Base-by-base conservation (phyloP, 768 basidiomycete species). In the Collybia nuda region DNA sequence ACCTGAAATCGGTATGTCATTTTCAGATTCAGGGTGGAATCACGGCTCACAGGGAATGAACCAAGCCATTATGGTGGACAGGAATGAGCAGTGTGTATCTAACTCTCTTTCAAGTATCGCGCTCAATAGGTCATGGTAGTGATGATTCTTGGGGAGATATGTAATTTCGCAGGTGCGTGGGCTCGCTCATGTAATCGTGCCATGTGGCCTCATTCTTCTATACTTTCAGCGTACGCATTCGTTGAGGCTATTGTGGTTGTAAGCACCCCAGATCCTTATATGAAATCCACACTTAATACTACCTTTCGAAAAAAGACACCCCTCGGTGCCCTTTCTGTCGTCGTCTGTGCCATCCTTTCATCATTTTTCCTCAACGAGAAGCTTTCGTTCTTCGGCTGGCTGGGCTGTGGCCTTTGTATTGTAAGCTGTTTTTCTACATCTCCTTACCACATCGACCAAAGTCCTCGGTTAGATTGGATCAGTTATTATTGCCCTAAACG, bases 371-470 rank as follows among this genome's bases (percentile, higher is more conserved):
- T 99, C 60, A 85, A 95, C 42, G 96, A 98, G 67, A 91, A 78
- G 47, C 80, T 99, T 39, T 90, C 86, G 29, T 92, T 98, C 69
- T 98, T 99, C 64, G 96, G 97, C 43, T 98, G 95, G 94, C 76
- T 98, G 54, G 96, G 94, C 17, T 97, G 94, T 67, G 81, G 73
- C 14, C 79, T 98, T 15, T 96, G 93, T 69, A 92, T 98, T 62
- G 87, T 93, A 60, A 61, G 91, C 12, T 28, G 18, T 7, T 70
- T 36, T 18, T 49, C 0, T 6, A 41, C 43, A 21, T 40, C 41
- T 37, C 37, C 53, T 14, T 55, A 40, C 44, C 35, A 17, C 39
- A 14, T 17, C 7, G 2, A 47, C 22, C 22, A 21, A 29, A 51
- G 28, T n/a, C 36, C 41, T 45, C 41, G 44, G 6, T 23, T 56